Evolutionary conservation across 495 filamentous ascomycete genomes (phyloP), one percentile per base, ranked within the genome.

Genomic region (Zalerion maritima): DNA sequence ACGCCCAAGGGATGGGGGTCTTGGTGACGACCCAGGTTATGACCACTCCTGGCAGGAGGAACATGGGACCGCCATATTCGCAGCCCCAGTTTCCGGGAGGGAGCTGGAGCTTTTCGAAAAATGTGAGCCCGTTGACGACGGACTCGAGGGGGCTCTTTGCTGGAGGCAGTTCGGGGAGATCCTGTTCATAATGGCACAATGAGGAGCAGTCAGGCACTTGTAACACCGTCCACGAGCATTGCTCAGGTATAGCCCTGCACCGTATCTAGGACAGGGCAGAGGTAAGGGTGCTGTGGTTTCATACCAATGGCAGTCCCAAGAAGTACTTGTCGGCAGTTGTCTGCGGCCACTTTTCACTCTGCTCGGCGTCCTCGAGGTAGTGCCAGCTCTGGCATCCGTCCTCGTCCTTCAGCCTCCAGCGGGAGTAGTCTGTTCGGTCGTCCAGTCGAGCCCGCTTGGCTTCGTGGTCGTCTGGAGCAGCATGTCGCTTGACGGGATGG

Each of bases 1-100:
- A 73, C 32, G 78, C 69, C 45, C 69, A 74, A 5, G 85, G 81
- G 32, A 97, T 82, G 6, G 75, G 77, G 22, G 84, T 93, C 42
- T 87, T 72, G 24, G 91, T 96, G 23, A 81, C 81, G 49, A 89
- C 85, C 67, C 80, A 85, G n/a, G 81, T 67, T 41, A 92, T 71
- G 35, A 94, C 73, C 10, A 89, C 43, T 14, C 84, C 82, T 2
- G 85, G 83, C 5, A 94, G 57, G 27, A 97, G 70, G 48, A 97
- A 94, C 68, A 72, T 69, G 7, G 71, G 71, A 1, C 86, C 89
- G 36, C 89, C 89, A 57, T 96, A 97, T 49, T 96, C 89, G 57
- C 86, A 94, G 3, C 66, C 89, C 89, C 89, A 97, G 47, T 94
- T 81, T 3, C 89, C 89, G 5, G 81, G 73, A 24, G 78, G 71